Evolutionary conservation across 805 yeast genomes (phyloP).

Genomic region (Yarrowia divulgata): DNA sequence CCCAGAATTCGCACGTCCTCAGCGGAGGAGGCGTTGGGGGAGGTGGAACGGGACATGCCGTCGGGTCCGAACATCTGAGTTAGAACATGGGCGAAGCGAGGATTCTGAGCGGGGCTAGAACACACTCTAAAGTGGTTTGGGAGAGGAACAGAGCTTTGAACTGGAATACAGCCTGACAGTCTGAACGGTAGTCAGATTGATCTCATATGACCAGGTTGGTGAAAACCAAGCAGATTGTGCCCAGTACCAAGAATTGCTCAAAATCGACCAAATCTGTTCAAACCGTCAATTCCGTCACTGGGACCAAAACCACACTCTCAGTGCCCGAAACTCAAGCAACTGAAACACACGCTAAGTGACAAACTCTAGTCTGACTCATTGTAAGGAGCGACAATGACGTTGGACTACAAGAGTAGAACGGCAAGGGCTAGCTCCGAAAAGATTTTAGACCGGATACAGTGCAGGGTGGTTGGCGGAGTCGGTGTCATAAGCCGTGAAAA

Average conservation of each 20-base stretch:
- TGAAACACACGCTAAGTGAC: conserved; percentile 3
- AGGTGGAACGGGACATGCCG: conserved; percentile 48
- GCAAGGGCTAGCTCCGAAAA: conserved; percentile 6
- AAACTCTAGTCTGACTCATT: conserved; percentile 31
- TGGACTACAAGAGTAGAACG: conserved; percentile 21
- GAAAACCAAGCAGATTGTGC: no score
- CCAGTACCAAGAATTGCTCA: no score
- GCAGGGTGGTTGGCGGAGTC: background rate
- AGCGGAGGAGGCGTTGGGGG: conserved; percentile 71
- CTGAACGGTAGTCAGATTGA: no score
- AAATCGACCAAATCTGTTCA: no score
- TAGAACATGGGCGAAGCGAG: conserved; percentile 1
- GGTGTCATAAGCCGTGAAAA: background rate
- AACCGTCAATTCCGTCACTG: no score
- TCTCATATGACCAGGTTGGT: no score
- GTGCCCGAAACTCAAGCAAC: background rate
- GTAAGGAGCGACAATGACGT: background rate
- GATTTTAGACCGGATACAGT: background rate
- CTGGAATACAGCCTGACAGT: no score
- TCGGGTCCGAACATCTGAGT: conserved; percentile 50
- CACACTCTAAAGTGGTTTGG: background rate
- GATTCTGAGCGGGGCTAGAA: background rate
- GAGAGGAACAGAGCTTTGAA: no score
- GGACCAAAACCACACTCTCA: background rate
- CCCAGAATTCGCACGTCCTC: conserved; percentile 66